phyloP scores from a whole-genome alignment of 805 yeast genomes.

The Starmerella ratchasimensis region DNA sequence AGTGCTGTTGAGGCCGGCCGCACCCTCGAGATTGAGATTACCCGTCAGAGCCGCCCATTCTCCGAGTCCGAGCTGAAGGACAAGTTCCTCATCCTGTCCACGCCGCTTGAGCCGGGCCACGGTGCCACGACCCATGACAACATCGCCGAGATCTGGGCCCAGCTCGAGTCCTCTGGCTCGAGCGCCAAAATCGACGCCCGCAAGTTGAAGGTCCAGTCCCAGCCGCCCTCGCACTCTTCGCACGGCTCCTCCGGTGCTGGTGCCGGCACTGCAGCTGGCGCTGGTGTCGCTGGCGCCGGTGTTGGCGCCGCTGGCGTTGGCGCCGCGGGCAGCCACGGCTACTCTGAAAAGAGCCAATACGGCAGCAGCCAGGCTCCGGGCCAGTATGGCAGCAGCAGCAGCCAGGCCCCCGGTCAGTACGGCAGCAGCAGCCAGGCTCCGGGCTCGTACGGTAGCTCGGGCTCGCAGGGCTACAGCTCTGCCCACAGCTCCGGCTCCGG shows the following conservation, averaged over 20 bases:
- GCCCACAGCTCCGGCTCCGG: background rate
- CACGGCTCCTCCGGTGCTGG: constrained; percentile 5
- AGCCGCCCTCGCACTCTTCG: background rate
- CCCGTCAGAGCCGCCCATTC: constrained; percentile 78
- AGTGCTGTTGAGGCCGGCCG: constrained; percentile 65
- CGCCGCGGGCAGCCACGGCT: background rate
- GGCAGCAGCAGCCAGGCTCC: background rate
- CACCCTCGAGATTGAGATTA: constrained; percentile 56
- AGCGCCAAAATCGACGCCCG: constrained; percentile 44
- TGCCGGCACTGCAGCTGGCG: constrained; percentile 7
- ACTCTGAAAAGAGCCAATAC: background rate
- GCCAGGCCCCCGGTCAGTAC: background rate
- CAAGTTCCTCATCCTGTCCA: constrained; percentile 77
- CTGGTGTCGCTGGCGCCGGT: constrained; percentile 5
- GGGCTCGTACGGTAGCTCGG: background rate
- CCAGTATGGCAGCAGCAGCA: no score
- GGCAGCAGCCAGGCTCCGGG: no score
- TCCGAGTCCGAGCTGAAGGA: constrained; percentile 67
- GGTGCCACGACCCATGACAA: constrained; percentile 26
- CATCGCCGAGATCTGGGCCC: constrained; percentile 64
- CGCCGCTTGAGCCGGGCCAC: constrained; percentile 47
- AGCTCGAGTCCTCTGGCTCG: constrained; percentile 39
- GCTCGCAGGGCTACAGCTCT: background rate
- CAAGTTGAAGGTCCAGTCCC: constrained; percentile 42
- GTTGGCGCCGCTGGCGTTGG: constrained; percentile 1